Base-by-base conservation (phyloP, 2,329 filamentous ascomycete species). In the Beauveria sp. region DNA sequence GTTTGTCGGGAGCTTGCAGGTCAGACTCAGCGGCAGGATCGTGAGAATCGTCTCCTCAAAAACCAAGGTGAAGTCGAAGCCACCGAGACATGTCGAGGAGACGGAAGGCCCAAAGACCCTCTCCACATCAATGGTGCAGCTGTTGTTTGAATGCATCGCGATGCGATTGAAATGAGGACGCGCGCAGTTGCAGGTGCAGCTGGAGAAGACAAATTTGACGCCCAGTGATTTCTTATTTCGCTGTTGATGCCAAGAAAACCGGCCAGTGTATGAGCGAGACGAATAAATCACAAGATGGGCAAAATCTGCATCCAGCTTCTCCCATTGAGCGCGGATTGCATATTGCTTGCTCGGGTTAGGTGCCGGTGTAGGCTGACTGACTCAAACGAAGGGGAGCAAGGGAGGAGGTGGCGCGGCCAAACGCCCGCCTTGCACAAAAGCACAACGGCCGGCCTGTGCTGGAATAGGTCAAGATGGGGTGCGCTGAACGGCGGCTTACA, bases 51-150 rank as follows among this genome's bases (percentile, higher is more conserved):
- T 62, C 55, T 71, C 67, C 50, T 71, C 67, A 57, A 70, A 71
- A 3, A 71, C 62, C 10, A 70, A 63, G 7, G 69, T 70, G 51
- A 71, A 70, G 62, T 71, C 69, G 62, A 68, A 70, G 49, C 68
- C 68, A n/a, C 56, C 63, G n/a, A 65, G 64, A 54, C 68, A 70
- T 40, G 53, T 51, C 12, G 20, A 30, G 40, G 56, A 62, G 42
- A 67, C 64, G 3, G 53, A 51, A 5, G 67, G 67, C 14, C 67
- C 67, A 51, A 67, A 67, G 40, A 30, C 53, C 8, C 49, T 50
- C 47, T 63, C 49, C 9, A 59, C 49, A 10, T 53, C 50, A 14
- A 61, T 58, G 5, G 50, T 26, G 38, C 58, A 63, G 50, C n/a
- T 59, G 43, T 49, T n/a, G 30, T 58, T 58, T n/a, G 45, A 58